Evolutionary conservation across 805 yeast genomes (phyloP).

Genomic region (Candida ascalaphidarum): DNA sequence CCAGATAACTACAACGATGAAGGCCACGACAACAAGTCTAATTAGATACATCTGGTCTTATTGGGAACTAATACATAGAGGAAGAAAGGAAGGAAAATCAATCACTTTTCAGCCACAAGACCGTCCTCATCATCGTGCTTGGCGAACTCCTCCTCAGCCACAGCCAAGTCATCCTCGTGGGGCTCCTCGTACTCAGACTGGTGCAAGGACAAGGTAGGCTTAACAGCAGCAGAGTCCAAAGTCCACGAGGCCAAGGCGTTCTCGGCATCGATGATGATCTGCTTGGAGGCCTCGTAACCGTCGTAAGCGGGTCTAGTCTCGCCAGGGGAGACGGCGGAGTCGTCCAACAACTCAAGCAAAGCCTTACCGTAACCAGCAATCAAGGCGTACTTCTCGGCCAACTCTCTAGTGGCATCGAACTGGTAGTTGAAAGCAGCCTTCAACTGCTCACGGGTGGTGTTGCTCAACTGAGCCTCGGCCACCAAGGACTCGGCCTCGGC

Average conservation of each 20-base stretch:
- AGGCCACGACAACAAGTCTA: too few species aligned
- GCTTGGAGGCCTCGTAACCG: slow-evolving; percentile 84
- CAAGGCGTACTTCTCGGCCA: slow-evolving; percentile 76
- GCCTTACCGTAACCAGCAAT: slow-evolving; percentile 91
- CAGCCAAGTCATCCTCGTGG: slow-evolving; percentile 35
- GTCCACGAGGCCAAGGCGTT: slow-evolving; percentile 81
- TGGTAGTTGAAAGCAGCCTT: slow-evolving; percentile 79
- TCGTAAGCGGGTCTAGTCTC: slow-evolving; percentile 87
- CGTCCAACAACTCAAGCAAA: slow-evolving; percentile 72
- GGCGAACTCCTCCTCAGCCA: slow-evolving; percentile 47
- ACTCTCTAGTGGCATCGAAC: slow-evolving; percentile 79
- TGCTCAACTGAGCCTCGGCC: slow-evolving; percentile 86
- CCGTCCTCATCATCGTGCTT: slow-evolving; percentile 24
- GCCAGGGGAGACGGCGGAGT: slow-evolving; percentile 83
- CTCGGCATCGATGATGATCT: slow-evolving; percentile 80
- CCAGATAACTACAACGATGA: too few species aligned
- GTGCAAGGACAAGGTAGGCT: slow-evolving; percentile 68
- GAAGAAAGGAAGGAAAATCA: too few species aligned
- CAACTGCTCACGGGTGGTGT: slow-evolving; percentile 80
- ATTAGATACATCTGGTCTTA: too few species aligned
- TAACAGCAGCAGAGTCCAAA: slow-evolving; percentile 71
- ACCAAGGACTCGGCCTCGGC: slow-evolving; percentile 89
- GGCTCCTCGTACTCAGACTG: slow-evolving; percentile 47
- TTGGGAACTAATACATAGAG: too few species aligned
- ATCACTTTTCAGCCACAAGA: too few species aligned